Conservation (phyloP, 139 green algal genomes). For the Coelastrella sp. region DNA sequence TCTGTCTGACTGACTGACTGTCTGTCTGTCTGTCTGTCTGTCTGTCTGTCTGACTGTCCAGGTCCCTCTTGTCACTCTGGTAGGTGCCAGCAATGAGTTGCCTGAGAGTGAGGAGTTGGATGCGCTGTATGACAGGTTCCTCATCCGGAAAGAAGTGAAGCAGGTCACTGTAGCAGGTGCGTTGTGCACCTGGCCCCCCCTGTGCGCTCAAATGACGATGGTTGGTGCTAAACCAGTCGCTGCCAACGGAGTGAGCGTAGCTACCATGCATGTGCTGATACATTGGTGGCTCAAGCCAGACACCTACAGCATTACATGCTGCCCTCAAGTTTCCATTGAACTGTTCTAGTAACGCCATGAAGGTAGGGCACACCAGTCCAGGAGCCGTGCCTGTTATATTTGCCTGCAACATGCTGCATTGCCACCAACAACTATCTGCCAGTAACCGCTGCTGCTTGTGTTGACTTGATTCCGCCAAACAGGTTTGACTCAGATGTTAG, state of each 20-base stretch:
- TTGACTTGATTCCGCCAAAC: background rate
- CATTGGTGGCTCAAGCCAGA: no score
- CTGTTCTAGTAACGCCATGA: no score
- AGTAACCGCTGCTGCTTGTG: background rate
- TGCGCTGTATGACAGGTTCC: constrained; percentile 94
- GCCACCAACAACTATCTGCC: no score
- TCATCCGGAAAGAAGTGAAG: constrained; percentile 79
- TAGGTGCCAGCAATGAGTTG: constrained; percentile 92
- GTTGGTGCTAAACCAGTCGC: no score
- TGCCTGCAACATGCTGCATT: background rate
- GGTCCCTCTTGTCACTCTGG: constrained; percentile 64
- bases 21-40: constrained; percentile 1
- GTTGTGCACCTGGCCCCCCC: background rate
- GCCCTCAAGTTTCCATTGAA: no score
- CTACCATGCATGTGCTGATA: no score
- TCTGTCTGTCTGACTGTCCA: background rate
- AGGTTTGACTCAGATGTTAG: constrained; percentile 54
- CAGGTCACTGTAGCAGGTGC: constrained; percentile 65
- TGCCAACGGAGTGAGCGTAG: no score
- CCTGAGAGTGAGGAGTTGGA: constrained; percentile 94
- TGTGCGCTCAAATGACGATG: background rate
- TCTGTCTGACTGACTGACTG: background rate
- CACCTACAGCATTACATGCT: no score
- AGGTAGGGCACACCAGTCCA: no score
- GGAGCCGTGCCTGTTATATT: background rate